Percentiles rank a stretch among this genome's conserved stretches.
These are phyloP conservation scores for Chlorella sp. DNA, from an alignment of 139 green algal species.

Conservation along the genomic window DNA sequence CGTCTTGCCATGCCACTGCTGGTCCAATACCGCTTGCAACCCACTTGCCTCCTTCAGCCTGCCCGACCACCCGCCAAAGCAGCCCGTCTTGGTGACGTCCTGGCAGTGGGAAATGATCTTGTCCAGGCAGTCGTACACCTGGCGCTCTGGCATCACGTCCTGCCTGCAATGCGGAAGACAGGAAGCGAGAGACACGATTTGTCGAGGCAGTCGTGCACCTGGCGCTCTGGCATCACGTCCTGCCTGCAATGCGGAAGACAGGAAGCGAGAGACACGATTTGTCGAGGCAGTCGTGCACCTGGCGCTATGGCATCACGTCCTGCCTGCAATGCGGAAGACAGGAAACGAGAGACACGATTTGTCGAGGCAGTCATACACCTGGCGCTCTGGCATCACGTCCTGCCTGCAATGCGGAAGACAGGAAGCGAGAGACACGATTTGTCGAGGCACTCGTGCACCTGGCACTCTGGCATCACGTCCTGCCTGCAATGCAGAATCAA, in stretches of 20 bases:
- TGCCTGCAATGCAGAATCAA: neutral
- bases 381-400: neutral
- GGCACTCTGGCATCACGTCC: too few species aligned
- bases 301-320: neutral
- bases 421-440: neutral
- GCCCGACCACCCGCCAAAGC: slow-evolving; percentile 34
- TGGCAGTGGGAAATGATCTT: slow-evolving; percentile 12
- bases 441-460: too few species aligned
- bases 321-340: neutral
- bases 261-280: neutral
- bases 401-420: neutral
- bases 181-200: neutral
- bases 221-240: neutral
- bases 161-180: neutral
- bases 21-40: neutral
- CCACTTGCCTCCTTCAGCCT: neutral
- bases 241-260: neutral
- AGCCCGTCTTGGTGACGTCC: slow-evolving; percentile 22
- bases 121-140: slow-evolving; percentile 19
- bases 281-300: slow-evolving; percentile 15
- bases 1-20: neutral
- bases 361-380: slow-evolving; percentile 17
- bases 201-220: slow-evolving; percentile 15
- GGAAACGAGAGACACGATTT: neutral
- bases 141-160: neutral